Conservation (phyloP, 2,329 filamentous ascomycete species). For the Colletotrichum neosansevieriae region DNA sequence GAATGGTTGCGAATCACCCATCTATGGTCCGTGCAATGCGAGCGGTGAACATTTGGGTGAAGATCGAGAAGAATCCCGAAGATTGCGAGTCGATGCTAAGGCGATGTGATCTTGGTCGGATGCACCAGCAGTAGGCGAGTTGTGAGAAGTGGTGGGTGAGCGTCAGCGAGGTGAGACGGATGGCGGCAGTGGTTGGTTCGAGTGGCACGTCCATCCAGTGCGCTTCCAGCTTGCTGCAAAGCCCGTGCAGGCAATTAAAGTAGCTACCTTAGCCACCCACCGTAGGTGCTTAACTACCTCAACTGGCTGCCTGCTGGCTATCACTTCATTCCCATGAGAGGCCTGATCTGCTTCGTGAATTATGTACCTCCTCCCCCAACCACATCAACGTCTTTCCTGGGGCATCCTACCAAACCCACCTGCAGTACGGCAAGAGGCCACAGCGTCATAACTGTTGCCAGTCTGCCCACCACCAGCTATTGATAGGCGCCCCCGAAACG, state of each 20-base stretch:
- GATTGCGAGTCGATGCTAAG: conserved; percentile 18
- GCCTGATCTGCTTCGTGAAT: neutral
- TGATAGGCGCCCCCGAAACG: conserved; percentile 25
- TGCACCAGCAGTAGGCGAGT: conserved; percentile 8
- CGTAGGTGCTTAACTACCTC: neutral
- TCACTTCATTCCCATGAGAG: neutral
- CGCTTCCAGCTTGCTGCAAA: neutral
- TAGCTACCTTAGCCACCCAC: no score
- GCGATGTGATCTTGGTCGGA: conserved; percentile 2
- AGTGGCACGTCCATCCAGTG: neutral
- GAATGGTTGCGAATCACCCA: neutral
- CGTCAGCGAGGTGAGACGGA: neutral
- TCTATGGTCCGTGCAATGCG: conserved; percentile 6
- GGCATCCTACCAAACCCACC: conserved; percentile 12
- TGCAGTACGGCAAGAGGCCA: neutral
- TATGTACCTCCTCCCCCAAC: neutral
- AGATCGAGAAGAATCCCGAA: neutral
- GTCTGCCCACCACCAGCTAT: conserved; percentile 33
- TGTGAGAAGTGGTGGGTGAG: neutral
- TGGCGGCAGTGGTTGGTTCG: neutral
- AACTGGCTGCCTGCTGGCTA: neutral
- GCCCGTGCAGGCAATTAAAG: neutral
- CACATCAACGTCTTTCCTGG: neutral
- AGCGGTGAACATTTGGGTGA: conserved; percentile 30
- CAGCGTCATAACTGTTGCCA: conserved; percentile 37